phyloP scores from a whole-genome alignment of 331 rosid genomes.

The Acacia pycnantha region DNA sequence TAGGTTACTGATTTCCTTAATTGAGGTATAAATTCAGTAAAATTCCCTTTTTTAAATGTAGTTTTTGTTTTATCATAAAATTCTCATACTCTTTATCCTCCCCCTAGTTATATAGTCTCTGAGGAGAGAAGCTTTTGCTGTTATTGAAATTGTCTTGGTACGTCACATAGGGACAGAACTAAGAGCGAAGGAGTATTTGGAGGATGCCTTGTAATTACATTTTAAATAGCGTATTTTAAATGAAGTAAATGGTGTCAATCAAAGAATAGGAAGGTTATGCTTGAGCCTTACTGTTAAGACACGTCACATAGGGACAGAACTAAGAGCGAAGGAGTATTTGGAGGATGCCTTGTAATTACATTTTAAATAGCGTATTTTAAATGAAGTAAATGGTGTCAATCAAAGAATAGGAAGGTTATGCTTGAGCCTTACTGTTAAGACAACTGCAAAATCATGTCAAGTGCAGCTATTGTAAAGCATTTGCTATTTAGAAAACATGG shows the following conservation, averaged over 20 bases:
- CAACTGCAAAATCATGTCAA: neutral
- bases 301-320: neutral
- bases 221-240: neutral
- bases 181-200: neutral
- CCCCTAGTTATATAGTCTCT: neutral
- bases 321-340: neutral
- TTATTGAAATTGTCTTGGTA: neutral
- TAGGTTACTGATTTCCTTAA: neutral
- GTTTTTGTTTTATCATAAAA: neutral
- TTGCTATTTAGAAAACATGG: neutral
- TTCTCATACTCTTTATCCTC: neutral
- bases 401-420: neutral
- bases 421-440: neutral
- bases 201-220: neutral
- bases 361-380: neutral
- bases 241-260: neutral
- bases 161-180: neutral
- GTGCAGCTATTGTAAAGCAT: neutral
- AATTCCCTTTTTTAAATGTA: neutral
- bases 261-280: neutral
- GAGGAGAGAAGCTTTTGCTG: neutral
- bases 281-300: neutral
- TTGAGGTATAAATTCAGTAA: neutral
- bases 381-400: neutral
- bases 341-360: neutral